Evolutionary conservation across 2,329 filamentous ascomycete genomes (phyloP), one percentile per base, ranked within the genome.

Genomic region (Aureobasidium sp.): DNA sequence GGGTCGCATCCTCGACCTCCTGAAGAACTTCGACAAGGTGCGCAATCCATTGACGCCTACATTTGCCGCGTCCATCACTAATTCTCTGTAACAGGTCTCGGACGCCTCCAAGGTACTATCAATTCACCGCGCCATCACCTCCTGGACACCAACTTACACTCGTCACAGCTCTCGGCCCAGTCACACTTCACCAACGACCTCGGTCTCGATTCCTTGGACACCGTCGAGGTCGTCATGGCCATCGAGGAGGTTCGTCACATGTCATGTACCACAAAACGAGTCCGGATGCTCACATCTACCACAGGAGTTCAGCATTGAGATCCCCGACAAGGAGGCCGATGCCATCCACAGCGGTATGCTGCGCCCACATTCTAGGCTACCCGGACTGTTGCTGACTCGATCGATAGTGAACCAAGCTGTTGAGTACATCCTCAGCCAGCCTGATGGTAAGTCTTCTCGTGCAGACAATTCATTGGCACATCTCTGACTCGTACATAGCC

Each of bases 201-300:
- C 66, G 94, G 92, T 67, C 82, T 99, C 72, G 94, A 99, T 81
- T 95, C 89, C 79, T 85, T 99, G 77, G 94, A 99, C 77, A 97
- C 94, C 66, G 94, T 99, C 66, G 94, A 99, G 83, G 94, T 99
- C 68, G 94, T 99, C 71, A 99, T 99, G 94, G 94, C 94, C 68
- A 97, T 99, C 79, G 94, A 99, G 85, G 94, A 99, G 87, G 89
- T 91, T 78, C 67, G 77, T 49, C 59, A 47, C 47, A 65, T 58
- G 32, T 59, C 62, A 66, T 53, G 69, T 67, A 62, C 61, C 68
- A 79, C 81, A 86, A 72, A 85, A 86, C 74, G 85, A 50, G 61
- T 9, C 14, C 25, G 32, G 44, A 29, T 45, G 57, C 67, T 73
- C 59, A 73, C 65, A 64, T n/a, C 11, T 9, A 32, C 7, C 44